Evolutionary conservation across 108 stramenopile genomes (phyloP).

Genomic region (Skeletonema grethae): DNA sequence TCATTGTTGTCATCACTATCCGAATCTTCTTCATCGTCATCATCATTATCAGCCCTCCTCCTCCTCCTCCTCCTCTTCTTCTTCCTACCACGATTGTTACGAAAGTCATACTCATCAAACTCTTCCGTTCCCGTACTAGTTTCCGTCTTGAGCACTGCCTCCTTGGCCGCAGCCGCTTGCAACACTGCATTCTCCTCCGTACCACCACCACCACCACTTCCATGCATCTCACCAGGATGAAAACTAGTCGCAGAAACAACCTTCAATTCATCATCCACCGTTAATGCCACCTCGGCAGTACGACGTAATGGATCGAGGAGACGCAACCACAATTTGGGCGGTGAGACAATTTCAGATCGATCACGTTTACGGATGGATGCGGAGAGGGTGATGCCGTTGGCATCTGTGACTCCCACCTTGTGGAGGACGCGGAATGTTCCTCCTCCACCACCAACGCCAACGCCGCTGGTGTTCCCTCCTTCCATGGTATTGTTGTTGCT

Average conservation of each 20-base stretch:
- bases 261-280: constrained; percentile 56
- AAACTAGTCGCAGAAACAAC: constrained; percentile 59
- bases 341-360: constrained; percentile 71
- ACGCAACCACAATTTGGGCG: constrained; percentile 63
- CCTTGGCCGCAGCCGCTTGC: constrained; percentile 33
- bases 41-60: no score
- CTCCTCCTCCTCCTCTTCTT: constrained; percentile 16
- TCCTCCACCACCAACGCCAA: not conserved
- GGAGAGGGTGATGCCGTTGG: constrained; percentile 64
- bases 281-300: constrained; percentile 68
- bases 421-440: constrained; percentile 57
- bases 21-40: not conserved
- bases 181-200: constrained; percentile 45
- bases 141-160: constrained; percentile 71
- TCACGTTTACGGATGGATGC: constrained; percentile 29
- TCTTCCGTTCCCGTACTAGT: constrained; percentile 74
- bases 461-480: constrained; percentile 15
- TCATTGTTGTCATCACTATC: constrained; percentile 22
- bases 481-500: constrained; percentile 15
- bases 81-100: constrained; percentile 46
- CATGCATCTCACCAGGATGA: constrained; percentile 45
- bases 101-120: constrained; percentile 72
- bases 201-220: constrained; percentile 5
- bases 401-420: constrained; percentile 61
- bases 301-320: constrained; percentile 72